Evolutionary conservation across 2,329 filamentous ascomycete genomes (phyloP).

Genomic region (Triangularia setosa): DNA sequence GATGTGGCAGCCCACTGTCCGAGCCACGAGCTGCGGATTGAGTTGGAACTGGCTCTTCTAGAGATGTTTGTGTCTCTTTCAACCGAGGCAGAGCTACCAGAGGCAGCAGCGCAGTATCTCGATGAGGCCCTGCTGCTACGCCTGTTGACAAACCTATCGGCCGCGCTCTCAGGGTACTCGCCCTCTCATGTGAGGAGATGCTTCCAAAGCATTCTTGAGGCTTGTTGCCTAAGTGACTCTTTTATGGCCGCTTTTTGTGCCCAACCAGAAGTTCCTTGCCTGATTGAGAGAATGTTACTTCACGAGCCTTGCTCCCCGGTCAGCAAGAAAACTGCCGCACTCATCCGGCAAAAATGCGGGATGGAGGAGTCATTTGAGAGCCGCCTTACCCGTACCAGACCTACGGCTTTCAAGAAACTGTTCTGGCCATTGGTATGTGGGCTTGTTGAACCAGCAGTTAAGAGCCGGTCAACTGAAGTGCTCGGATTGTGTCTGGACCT

Average conservation of each 20-base stretch:
- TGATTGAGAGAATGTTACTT: constrained; percentile 37
- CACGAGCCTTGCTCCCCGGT: constrained; percentile 34
- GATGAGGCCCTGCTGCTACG: constrained; percentile 29
- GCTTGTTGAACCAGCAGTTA: constrained; percentile 36
- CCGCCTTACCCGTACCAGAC: constrained; percentile 12
- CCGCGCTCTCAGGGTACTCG: constrained; percentile 25
- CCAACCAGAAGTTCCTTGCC: constrained; percentile 25
- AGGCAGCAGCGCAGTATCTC: constrained; percentile 22
- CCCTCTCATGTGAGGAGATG: constrained; percentile 33
- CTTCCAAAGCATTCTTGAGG: constrained; percentile 39
- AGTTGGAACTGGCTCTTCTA: constrained; percentile 52
- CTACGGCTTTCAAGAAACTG: constrained; percentile 39
- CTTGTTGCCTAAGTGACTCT: constrained; percentile 34
- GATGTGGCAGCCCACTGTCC: constrained; percentile 45
- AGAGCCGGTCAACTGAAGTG: constrained; percentile 40
- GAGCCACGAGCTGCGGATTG: constrained; percentile 42
- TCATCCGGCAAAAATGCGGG: constrained; percentile 32
- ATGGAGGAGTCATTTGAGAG: neutral
- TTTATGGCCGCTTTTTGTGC: constrained; percentile 39
- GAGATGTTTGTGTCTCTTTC: constrained; percentile 54
- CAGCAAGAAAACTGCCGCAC: constrained; percentile 34
- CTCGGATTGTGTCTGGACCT: constrained; percentile 41
- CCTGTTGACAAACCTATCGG: constrained; percentile 30
- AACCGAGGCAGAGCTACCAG: constrained; percentile 22
- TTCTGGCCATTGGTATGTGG: constrained; percentile 45